A percentile compares a stretch with the other conserved stretches of the same genome.
Conservation (phyloP, 106 monocot species). For the Dendrobium huoshanense region DNA sequence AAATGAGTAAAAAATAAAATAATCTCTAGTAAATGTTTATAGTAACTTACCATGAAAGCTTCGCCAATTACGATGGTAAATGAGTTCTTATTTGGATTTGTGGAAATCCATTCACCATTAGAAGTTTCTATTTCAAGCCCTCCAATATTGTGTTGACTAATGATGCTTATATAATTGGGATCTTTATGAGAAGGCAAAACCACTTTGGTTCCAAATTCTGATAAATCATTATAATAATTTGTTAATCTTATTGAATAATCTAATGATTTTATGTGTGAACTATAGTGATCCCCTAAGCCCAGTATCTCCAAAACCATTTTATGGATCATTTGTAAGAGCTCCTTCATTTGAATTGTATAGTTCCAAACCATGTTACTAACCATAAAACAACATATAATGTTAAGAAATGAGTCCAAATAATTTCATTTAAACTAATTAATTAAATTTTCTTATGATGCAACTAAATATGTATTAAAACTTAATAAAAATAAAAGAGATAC, state of each 20-base stretch:
- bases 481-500: background rate
- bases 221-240: background rate
- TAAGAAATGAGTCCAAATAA: background rate
- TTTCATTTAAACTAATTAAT: too few species aligned
- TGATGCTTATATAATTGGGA: background rate
- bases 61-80: constrained; percentile 9
- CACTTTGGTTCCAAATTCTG: background rate
- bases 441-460: too few species aligned
- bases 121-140: constrained; percentile 2
- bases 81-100: background rate
- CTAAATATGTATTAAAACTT: background rate
- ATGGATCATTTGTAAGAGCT: background rate
- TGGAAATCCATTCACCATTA: background rate
- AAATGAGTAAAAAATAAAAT: background rate
- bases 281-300: background rate
- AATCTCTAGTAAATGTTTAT: background rate
- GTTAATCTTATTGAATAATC: background rate
- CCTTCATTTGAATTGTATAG: background rate
- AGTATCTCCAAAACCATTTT: background rate
- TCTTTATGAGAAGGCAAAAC: background rate
- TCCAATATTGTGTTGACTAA: background rate
- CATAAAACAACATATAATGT: background rate
- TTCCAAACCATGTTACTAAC: background rate
- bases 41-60: background rate
- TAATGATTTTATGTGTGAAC: background rate